Evolutionary conservation across 495 filamentous ascomycete species (phyloP), one percentile per base, ranked within the genome.

Genomic region (Daldinia loculata): DNA sequence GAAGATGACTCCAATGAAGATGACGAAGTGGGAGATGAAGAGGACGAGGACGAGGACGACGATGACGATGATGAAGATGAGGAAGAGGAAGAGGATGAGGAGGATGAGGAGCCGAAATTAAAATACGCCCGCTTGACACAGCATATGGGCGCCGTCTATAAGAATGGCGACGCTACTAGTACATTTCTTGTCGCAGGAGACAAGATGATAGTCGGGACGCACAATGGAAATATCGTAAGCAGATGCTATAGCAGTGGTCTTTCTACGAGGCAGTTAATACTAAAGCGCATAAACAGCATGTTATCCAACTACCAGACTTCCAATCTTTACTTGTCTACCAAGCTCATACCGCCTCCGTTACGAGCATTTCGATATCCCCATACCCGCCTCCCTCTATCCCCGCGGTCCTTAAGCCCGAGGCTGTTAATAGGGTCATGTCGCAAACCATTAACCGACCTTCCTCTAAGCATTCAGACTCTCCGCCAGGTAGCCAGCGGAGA

Each of bases 121-220:
- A 98, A 99, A 81, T 97, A 97, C 79, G 89, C 89, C 29, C 89
- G 92, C 61, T 79, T 98, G 63, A 98, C 95, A 14, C 89, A 88
- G 56, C 89, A 90, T 67, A 79, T 98, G 63, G 88, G 85, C 15
- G 80, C 91, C 5, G 88, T 97, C 53, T 99, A 98, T 82, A 89
- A 93, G 56, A 97, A 96, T 82, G 94, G 93, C 62, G 95, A 99
- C 85, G 91, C 93, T 65, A 97, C 95, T 36, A 97, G 94, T 80
- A 83, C 92, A 8, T 96, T 94, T 74, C 81, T 95, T 30, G 92
- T 95, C 55, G 92, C 92, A 22, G 95, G 93, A 27, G 95, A 98
- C 83, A 98, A 97, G 82, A 97, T 98, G 94, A 91, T 98, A 61
- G 83, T 96, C 68, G 95, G 95, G 70, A 97, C 96, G 4, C 95